Evolutionary conservation across 176 grass and related monocot genomes (phyloP).

Genomic region (Juncus inflexus): DNA sequence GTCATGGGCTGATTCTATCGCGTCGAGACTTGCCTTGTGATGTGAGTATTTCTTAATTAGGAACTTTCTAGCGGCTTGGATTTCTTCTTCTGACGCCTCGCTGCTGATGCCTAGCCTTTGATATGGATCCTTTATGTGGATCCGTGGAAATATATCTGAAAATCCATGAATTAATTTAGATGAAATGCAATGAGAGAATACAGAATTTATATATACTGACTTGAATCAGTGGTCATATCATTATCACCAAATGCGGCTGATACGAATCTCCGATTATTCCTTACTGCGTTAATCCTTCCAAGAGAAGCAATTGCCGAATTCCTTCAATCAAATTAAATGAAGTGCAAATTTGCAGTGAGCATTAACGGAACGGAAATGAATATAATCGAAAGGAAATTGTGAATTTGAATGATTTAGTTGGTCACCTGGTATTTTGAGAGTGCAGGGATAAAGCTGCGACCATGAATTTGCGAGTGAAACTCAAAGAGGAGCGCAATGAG

Average conservation of each 20-base stretch:
- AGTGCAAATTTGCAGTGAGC: not conserved
- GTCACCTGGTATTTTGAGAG: too few relatives aligned
- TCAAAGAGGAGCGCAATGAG: too few relatives aligned
- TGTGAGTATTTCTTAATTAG: constrained; percentile 74
- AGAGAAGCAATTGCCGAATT: constrained; percentile 4
- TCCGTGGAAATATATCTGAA: constrained; percentile 85
- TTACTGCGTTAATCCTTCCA: not conserved
- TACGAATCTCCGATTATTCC: constrained; percentile 19
- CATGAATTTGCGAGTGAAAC: too few relatives aligned
- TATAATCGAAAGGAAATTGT: too few relatives aligned
- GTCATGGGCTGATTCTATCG: constrained; percentile 92
- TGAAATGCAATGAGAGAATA: constrained; percentile 2
- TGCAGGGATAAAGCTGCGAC: too few relatives aligned
- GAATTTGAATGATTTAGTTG: too few relatives aligned
- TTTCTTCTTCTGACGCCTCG: constrained; percentile 98
- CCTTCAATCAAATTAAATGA: constrained; percentile 9
- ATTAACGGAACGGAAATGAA: not conserved
- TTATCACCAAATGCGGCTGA: constrained; percentile 24
- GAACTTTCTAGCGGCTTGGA: constrained; percentile 86
- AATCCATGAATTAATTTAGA: constrained; percentile 6
- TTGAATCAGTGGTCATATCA: constrained; percentile 24
- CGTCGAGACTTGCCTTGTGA: constrained; percentile 78
- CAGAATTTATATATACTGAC: not conserved
- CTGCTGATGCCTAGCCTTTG: constrained; percentile 69
- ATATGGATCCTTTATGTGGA: constrained; percentile 84